These are phyloP conservation scores for Yarrowia porcina DNA, from an alignment of 805 yeast species.

Conservation along the genomic window DNA sequence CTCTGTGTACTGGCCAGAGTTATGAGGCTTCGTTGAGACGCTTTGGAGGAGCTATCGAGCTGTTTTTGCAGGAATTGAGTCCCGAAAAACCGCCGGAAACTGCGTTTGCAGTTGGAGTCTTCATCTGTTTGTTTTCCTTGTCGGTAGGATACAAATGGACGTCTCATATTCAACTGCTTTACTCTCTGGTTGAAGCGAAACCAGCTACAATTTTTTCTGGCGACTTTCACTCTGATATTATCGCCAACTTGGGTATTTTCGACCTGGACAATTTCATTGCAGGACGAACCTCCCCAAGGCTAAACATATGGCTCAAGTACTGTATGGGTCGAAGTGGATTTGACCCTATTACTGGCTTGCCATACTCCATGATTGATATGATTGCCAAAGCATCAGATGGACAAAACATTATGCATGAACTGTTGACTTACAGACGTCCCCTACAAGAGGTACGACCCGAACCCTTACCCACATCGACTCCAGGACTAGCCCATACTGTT, in stretches of 20 bases:
- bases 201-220: conserved; percentile 7
- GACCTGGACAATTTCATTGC: conserved; percentile 21
- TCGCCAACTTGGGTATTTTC: conserved; percentile 15
- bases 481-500: background rate
- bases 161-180: conserved; percentile 10
- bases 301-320: conserved; percentile 25
- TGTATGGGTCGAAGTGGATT: conserved; percentile 13
- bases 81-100: conserved; percentile 21
- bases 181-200: conserved; percentile 13
- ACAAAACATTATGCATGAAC: conserved; percentile 9
- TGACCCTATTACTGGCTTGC: conserved; percentile 16
- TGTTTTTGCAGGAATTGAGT: conserved; percentile 3
- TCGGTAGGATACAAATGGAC: conserved; percentile 26
- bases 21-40: conserved; percentile 11
- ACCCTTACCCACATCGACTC: background rate
- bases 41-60: conserved; percentile 20
- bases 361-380: conserved; percentile 15
- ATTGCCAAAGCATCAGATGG: conserved; percentile 8
- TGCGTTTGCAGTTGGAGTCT: conserved; percentile 22
- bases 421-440: conserved; percentile 2
- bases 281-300: conserved; percentile 12
- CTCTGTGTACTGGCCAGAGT: conserved; percentile 12
- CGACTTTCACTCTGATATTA: conserved; percentile 2
- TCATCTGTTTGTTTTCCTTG: conserved; percentile 13
- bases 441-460: background rate